Evolutionary conservation across 2,329 filamentous ascomycete species (phyloP).

Genomic region (Phialophora verrucosa): DNA sequence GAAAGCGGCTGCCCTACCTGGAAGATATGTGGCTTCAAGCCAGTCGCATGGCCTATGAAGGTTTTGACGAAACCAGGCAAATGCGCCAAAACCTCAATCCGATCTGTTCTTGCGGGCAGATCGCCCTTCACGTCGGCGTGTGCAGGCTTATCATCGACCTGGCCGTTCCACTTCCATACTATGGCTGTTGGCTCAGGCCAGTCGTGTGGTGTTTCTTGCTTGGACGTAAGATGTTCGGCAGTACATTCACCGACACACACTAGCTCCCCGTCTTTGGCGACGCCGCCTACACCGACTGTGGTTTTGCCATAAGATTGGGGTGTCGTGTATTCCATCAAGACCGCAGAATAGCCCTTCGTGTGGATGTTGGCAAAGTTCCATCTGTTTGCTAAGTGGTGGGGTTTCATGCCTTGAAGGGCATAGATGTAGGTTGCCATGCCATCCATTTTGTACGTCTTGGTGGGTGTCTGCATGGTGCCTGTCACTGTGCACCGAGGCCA

Average conservation of each 20-base stretch:
- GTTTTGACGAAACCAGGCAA: slow-evolving; percentile 94
- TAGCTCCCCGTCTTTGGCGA: slow-evolving; percentile 79
- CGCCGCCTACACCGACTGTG: slow-evolving; percentile 78
- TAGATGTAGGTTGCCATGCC: slow-evolving; percentile 81
- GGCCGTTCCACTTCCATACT: slow-evolving; percentile 79
- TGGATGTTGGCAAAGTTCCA: slow-evolving; percentile 98
- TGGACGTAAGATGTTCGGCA: slow-evolving; percentile 71
- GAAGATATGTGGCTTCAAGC: slow-evolving; percentile 97
- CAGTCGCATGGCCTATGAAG: slow-evolving; percentile 84
- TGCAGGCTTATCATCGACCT: slow-evolving; percentile 72
- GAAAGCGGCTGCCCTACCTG: slow-evolving; percentile 66
- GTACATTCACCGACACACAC: slow-evolving; percentile 72
- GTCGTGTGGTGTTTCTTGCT: slow-evolving; percentile 75
- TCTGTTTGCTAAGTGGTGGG: slow-evolving; percentile 86
- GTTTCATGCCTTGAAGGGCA: slow-evolving; percentile 97
- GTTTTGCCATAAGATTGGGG: slow-evolving; percentile 91
- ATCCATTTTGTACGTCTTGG: slow-evolving; percentile 80
- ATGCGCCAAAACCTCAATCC: slow-evolving; percentile 95
- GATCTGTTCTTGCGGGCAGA: slow-evolving; percentile 74
- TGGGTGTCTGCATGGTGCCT: slow-evolving; percentile 81
- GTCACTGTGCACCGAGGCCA: slow-evolving; percentile 87
- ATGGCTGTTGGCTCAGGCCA: slow-evolving; percentile 85
- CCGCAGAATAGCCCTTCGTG: slow-evolving; percentile 79
- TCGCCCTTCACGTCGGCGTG: slow-evolving; percentile 71
- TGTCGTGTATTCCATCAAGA: slow-evolving; percentile 96